A percentile compares a stretch with the other conserved stretches of the same genome.
Evolutionary conservation across 169 alveolate species (phyloP).

Genomic region (Eimeria necatrix): DNA sequence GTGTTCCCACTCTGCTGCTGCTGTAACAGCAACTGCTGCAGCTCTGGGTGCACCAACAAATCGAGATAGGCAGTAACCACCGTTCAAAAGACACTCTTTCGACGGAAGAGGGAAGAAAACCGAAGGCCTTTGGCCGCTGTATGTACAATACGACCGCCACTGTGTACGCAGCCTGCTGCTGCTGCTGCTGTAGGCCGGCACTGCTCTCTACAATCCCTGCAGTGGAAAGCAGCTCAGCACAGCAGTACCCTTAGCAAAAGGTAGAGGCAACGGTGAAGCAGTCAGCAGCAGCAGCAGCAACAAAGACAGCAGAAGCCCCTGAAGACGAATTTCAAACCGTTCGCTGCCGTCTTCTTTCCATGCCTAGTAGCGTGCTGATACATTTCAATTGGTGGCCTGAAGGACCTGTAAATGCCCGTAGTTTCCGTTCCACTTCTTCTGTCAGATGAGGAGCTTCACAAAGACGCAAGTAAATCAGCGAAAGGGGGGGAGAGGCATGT

Average conservation of each 20-base stretch:
- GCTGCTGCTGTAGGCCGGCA: conserved; percentile 48
- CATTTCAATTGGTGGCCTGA: not conserved
- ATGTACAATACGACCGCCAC: conserved; percentile 57
- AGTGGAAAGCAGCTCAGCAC: not conserved
- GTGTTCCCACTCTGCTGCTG: conserved; percentile 26
- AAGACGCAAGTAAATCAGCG: conserved; percentile 42
- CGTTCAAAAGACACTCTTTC: conserved; percentile 66
- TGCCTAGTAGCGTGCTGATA: too few relatives aligned
- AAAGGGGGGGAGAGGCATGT: conserved; percentile 56
- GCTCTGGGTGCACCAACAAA: conserved; percentile 49
- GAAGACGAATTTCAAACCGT: too few relatives aligned
- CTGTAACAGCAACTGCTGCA: conserved; percentile 64
- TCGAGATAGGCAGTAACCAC: conserved; percentile 68
- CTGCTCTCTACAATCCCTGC: conserved; percentile 61
- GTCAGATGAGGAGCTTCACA: conserved; percentile 58
- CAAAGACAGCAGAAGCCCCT: not conserved
- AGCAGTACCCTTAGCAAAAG: not conserved
- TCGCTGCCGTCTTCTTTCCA: too few relatives aligned
- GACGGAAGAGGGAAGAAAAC: conserved; percentile 58
- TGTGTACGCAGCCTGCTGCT: conserved; percentile 43
- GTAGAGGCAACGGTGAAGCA: too few relatives aligned
- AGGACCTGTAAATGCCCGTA: conserved; percentile 63
- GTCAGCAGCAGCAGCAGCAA: conserved; percentile 15
- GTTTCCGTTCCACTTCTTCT: conserved; percentile 52
- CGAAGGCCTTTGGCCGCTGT: conserved; percentile 58